A percentile compares a stretch with the other conserved stretches of the same genome.
Conservation (phyloP, 352 stramenopile species). For the Phytophthora multivora region DNA sequence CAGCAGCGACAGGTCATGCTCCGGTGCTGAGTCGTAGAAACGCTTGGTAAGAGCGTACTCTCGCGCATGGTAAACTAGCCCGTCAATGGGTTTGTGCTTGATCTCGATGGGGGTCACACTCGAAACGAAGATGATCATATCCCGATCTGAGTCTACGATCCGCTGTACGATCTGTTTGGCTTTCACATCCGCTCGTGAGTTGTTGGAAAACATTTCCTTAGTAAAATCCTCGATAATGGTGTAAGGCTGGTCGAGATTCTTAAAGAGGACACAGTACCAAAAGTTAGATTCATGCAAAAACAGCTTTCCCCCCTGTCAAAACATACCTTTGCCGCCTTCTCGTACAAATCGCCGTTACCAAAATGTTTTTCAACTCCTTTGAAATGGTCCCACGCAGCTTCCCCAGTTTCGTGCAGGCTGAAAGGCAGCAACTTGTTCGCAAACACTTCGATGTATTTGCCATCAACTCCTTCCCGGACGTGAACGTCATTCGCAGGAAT, state of each 20-base stretch:
- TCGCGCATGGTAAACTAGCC: conserved; percentile 20
- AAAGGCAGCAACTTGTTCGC: conserved; percentile 37
- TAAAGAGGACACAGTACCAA: background rate
- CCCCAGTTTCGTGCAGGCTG: conserved; percentile 19
- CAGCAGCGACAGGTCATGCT: conserved; percentile 45
- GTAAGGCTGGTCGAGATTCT: conserved; percentile 33
- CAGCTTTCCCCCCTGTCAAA: background rate
- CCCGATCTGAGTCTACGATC: conserved; percentile 18
- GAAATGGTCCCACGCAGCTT: conserved; percentile 37
- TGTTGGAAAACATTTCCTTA: conserved; percentile 34
- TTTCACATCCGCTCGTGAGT: conserved; percentile 29
- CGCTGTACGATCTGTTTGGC: conserved; percentile 31
- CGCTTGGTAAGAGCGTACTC: conserved; percentile 48
- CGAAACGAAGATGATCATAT: conserved; percentile 29
- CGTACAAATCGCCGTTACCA: conserved; percentile 17
- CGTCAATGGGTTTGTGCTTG: conserved; percentile 28
- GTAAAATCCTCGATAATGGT: conserved; percentile 36
- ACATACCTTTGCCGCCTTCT: conserved; percentile 7
- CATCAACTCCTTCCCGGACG: conserved; percentile 26
- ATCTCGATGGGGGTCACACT: conserved; percentile 23
- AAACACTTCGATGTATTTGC: conserved; percentile 34
- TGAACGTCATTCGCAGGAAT: conserved; percentile 24
- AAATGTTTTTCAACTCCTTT: conserved; percentile 34
- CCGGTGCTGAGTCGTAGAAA: conserved; percentile 26
- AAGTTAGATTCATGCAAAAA: conserved; percentile 1